Evolutionary conservation across 768 basidiomycete genomes (phyloP), one percentile per base, ranked within the genome.

Genomic region (Gloeostereum incarnatum): DNA sequence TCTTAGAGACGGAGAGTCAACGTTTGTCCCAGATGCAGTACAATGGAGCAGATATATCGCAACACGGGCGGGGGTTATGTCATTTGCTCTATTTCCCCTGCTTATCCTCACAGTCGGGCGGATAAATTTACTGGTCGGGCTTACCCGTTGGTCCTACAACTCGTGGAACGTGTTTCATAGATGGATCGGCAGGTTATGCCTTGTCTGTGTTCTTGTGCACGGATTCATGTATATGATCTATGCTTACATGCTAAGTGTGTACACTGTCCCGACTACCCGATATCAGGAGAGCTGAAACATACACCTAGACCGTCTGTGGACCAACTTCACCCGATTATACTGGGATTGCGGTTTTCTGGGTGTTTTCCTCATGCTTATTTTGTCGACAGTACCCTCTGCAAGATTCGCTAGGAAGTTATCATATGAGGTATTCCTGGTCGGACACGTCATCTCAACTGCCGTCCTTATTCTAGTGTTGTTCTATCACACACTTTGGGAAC

Each of bases 141-240:
- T 31, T 19, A 39, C 38, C n/a, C 27, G 31, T n/a, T 39, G 38
- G 38, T 29, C 38, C 8, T 31, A 26, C 13, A 29, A 39, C 16
- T 39, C 38, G 6, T 39, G 38, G 38, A 29, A 39, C 27, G 31
- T 39, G 26, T 39, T 39, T 18, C 38, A 39, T 31, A n/a, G 38
- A 19, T 39, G 24, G 24, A 39, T 39, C 7, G 38, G 38, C 6
- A 31, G 38, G 20, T 21, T 39, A 27, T 16, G 26, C 4, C 19
- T 27, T 17, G 8, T 31, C 14, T 39, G 24, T 21, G 38, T 29
- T 31, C 17, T 39, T 21, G 16, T 31, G 10, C 38, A 39, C 21
- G 29, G 26, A 25, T 22, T 39, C 4, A 11, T 17, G 5, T 39
- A 39, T 16, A 1, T 31, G n/a, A 21, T 23, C 4, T 39, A 39